Percentiles rank a stretch among this genome's conserved stretches.
These are phyloP conservation scores for Lonicera japonica DNA, from an alignment of 129 eudicot species.

Conservation along the genomic window DNA sequence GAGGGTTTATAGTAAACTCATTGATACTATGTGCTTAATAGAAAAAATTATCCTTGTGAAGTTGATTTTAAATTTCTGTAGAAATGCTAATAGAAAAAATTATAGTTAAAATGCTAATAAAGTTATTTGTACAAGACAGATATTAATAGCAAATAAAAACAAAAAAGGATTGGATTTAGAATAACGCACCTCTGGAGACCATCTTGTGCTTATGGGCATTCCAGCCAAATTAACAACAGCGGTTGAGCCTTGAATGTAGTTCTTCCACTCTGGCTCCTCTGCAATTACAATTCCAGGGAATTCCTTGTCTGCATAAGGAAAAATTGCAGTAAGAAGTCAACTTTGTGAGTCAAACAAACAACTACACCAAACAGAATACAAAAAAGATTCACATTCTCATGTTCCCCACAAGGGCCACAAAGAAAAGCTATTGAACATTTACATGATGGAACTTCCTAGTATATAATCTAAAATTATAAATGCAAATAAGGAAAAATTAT, in stretches of 20 bases:
- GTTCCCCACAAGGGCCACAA: conserved; percentile 14
- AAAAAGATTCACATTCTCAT: background rate
- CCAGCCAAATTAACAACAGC: conserved; percentile 98
- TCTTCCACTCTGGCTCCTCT: conserved; percentile 84
- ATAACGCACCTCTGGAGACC: conserved; percentile 83
- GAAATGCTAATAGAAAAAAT: background rate
- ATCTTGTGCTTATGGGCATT: conserved; percentile 92
- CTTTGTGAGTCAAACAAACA: background rate
- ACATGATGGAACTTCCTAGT: background rate
- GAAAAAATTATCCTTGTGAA: background rate
- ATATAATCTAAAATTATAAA: background rate
- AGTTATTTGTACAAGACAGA: background rate
- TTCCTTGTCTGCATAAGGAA: conserved; percentile 49
- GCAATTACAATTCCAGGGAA: conserved; percentile 85
- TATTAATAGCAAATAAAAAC: background rate
- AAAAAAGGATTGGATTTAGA: no score
- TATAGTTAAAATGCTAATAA: background rate
- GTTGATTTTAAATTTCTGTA: background rate
- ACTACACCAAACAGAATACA: background rate
- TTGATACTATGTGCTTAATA: no score
- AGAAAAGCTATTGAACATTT: background rate
- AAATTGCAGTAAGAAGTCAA: background rate
- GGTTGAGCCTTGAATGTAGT: conserved; percentile 77
- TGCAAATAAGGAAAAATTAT: background rate
- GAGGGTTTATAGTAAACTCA: no score